Conservation (phyloP, 2,329 filamentous ascomycete genomes). For the Pseudogymnoascus sp. region DNA sequence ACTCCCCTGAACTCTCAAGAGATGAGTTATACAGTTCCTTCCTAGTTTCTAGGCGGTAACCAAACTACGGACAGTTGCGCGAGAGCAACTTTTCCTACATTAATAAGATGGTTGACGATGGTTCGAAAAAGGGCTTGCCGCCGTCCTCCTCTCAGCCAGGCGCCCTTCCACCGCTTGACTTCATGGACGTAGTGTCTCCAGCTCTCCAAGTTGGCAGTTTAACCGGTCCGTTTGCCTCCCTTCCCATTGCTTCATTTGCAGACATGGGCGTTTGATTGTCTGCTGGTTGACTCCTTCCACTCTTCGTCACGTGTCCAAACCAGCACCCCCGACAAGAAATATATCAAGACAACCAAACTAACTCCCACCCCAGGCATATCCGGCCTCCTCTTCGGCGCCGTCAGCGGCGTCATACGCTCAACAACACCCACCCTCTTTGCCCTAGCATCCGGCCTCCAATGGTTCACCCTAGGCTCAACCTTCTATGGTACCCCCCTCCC, state of each 20-base stretch:
- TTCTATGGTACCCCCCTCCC: slow-evolving; percentile 56
- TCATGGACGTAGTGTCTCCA: slow-evolving; percentile 38
- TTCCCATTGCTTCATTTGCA: not conserved
- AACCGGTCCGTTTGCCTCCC: slow-evolving; percentile 38
- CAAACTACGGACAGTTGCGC: not conserved
- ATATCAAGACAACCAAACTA: slow-evolving; percentile 10
- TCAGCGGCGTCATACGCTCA: slow-evolving; percentile 63
- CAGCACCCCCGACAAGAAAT: slow-evolving; percentile 12
- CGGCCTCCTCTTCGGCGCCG: slow-evolving; percentile 57
- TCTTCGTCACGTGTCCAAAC: slow-evolving; percentile 5
- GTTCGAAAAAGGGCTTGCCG: not conserved
- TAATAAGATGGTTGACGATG: not conserved
- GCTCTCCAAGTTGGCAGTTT: slow-evolving; percentile 52
- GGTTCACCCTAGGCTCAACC: slow-evolving; percentile 66
- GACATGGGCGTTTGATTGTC: not conserved
- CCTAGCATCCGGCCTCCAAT: slow-evolving; percentile 65
- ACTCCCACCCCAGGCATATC: slow-evolving; percentile 39
- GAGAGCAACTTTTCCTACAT: not conserved
- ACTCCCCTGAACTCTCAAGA: not conserved
- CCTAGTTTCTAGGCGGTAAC: not conserved
- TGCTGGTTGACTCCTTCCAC: not conserved
- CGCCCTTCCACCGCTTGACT: slow-evolving; percentile 32
- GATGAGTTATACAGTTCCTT: not conserved
- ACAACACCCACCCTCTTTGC: slow-evolving; percentile 63
- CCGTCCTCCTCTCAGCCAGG: slow-evolving; percentile 8